Conservation (phyloP, 2,329 filamentous ascomycete species). For the Tolypocladium amazonense region DNA sequence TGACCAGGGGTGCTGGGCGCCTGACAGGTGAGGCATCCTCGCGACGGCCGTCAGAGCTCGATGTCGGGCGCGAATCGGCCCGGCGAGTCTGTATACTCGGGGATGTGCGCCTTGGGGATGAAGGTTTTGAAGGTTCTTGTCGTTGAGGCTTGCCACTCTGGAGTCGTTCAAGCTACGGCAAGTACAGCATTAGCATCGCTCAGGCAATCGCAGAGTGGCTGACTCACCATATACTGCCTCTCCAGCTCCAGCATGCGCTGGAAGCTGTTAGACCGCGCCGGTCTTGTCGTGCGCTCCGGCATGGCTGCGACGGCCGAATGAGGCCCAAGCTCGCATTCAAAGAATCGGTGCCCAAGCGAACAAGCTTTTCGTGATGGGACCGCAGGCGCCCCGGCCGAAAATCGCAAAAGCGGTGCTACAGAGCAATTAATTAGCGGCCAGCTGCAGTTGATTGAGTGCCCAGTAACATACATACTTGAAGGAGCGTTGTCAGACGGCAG, state of each 20-base stretch:
- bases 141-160: conserved; percentile 3
- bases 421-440: not conserved
- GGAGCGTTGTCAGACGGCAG: not conserved
- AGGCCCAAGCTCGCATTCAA: not conserved
- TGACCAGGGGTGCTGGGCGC: conserved; percentile 5
- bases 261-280: conserved; percentile 34
- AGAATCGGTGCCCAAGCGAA: not conserved
- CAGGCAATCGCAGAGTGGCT: not conserved
- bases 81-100: conserved; percentile 6
- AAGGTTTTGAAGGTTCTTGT: not conserved
- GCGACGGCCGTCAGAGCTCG: not conserved
- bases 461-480: not conserved
- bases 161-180: conserved; percentile 10
- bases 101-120: not conserved
- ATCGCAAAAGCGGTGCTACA: not conserved
- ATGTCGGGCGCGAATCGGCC: not conserved
- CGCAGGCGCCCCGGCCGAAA: not conserved
- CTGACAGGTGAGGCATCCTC: conserved; percentile 3
- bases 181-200: not conserved
- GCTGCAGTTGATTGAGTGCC: not conserved
- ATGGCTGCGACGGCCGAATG: conserved; percentile 1
- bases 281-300: conserved; percentile 6
- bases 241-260: conserved; percentile 51
- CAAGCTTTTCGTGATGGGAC: not conserved
- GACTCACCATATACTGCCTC: conserved; percentile 44